Base-by-base conservation (phyloP, 495 filamentous ascomycete genomes). In the Opeltia flavorubescens region DNA sequence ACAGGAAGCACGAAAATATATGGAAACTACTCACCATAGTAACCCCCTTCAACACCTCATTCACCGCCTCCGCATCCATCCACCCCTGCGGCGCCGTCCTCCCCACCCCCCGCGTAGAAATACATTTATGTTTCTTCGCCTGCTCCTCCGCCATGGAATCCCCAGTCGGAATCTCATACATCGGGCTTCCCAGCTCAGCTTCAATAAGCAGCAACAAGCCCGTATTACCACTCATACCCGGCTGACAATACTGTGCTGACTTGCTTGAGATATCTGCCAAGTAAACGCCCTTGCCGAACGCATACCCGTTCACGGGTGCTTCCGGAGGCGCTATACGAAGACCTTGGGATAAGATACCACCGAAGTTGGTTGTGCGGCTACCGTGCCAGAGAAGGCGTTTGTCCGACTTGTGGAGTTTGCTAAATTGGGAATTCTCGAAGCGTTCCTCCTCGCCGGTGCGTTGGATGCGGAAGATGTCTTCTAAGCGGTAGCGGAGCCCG, bases 211-310 rank as follows among this genome's bases (percentile, higher is more conserved):
- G 69, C 23, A 84, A 58, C 1, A 81, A 62, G 4, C 76, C 80
- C 64, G 72, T 78, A 9, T 67, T 65, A 8, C 69, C 76, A 35
- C 70, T 70, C 51, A 73, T 70, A 5, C 61, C 61, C 3, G 73
- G 54, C 2, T 59, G 71, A 59, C 85, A 91, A 64, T 93, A 94
- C 50, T 77, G 75, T 18, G 86, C 85, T 4, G 81, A 86, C 61
- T 88, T 84, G 59, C 65, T 75, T 50, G 76, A 81, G 63, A 84
- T 83, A 55, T 95, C 88, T 11, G 88, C 86, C 1, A 94, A 69
- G 58, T 95, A 94, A 35, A 94, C 78, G n/a, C 87, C 88, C 49
- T 91, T 89, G 51, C 82, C 86, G 52, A 91, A 93, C 69, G 77
- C 79, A 62, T 89, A 87, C 0, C 86, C 86, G 40, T 68, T 75